Base-by-base conservation (phyloP, 2,329 filamentous ascomycete species). In the Ascochyta fabae region DNA sequence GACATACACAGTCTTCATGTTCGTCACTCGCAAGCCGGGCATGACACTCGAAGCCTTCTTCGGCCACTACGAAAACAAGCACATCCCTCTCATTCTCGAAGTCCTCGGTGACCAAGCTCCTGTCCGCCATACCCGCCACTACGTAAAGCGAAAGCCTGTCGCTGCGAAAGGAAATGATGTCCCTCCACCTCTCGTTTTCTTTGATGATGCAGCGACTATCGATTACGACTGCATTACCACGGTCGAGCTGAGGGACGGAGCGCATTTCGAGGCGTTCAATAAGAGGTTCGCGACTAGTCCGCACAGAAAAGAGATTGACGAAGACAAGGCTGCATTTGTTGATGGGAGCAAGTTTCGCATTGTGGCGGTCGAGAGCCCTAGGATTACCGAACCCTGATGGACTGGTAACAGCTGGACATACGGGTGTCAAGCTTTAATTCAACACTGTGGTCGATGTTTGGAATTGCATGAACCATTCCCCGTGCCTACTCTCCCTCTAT, bases 51-150 rank as follows among this genome's bases (percentile, higher is more conserved):
- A 55, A 41, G 53, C 47, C 7, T 70, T 70, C 56, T 58, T 64
- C 51, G 34, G 63, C 48, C 61, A 69, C 46, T 68, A 60, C 52
- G 68, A 70, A 44, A 62, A 57, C 15, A 57, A 43, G 6, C 62
- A 69, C 29, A 16, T 70, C 13, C 65, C 65, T 3, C 61, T 70
- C 27, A 48, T 69, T 19, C 61, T 67, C 19, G 42, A 52, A 8
- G 36, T 64, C 12, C 58, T 67, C n/a, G 61, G 61, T 6, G 46
- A 62, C 33, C 53, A 56, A 12, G 62, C 64, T 29, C 66, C 68
- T 3, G 46, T 66, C 6, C 59, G 61, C 19, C 60, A 70, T 39
- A 64, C 61, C 19, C 57, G 68, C 15, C 53, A 68, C 55, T 69
- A 70, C 39, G 29, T 67, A 12, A 60, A 68, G 24, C 59, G 60